Base-by-base conservation (phyloP, 306 rosid genomes). In the Fagus crenata region DNA sequence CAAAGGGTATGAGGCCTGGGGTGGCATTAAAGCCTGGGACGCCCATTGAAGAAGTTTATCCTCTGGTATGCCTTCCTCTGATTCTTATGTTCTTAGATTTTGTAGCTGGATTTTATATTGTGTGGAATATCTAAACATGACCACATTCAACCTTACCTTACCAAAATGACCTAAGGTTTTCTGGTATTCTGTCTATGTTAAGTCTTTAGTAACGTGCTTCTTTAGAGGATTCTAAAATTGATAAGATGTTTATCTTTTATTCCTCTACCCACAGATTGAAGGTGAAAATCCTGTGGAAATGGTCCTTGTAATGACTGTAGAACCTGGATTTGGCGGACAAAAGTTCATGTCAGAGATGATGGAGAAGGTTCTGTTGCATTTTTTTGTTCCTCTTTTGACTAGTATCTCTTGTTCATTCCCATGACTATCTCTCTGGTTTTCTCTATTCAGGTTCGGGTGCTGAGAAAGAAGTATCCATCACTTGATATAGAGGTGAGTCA, bases 271-370 rank as follows among this genome's bases (percentile, higher is more conserved):
- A 74, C 88, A 96, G 99, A 81, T 96, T 82, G 98, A 96, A 78
- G 88, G 89, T 65, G 97, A 96, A 85, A 74, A 77, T 83, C 94
- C 90, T 60, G 99, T 92, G 76, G 97, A 89, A 82, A 81, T 96
- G 98, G 98, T 96, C 89, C 99, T 96, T 76, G 99, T 96, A 73
- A 96, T 96, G 99, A 96, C 98, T 33, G 99, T 96, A 6, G 99
- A 88, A 82, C 99, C 99, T 79, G 99, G 99, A 76, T 96, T 96
- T 81, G 99, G 98, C 39, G 99, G 99, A 76, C 99, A 96, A 74
- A 92, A 96, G 72, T 96, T 92, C 87, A 92, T 92, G 90, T 90
- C 92, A 3, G 90, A 91, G 78, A 96, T 53, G 80, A 96, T 96
- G 99, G 96, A 90, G 71, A 95, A 95, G 92, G 98, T 90, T 67